Evolutionary conservation across 345 rosid genomes (phyloP).

Genomic region (Eucalyptus marginata): DNA sequence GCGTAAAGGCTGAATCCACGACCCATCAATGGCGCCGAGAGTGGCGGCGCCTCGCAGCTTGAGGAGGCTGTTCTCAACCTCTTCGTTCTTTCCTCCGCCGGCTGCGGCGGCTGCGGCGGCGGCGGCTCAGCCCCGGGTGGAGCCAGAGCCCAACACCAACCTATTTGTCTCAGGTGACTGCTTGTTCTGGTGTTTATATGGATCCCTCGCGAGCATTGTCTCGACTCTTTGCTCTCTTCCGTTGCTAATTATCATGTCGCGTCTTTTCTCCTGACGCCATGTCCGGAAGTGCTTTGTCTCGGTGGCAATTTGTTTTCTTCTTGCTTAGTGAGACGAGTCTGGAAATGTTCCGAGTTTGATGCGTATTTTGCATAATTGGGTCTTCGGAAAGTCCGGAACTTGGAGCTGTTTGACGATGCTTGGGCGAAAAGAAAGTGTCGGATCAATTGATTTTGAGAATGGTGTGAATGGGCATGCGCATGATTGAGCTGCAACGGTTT

Average conservation of each 20-base stretch:
- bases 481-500: not conserved
- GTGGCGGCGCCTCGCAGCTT: constrained; percentile 28
- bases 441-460: not conserved
- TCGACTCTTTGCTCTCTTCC: not conserved
- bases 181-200: not conserved
- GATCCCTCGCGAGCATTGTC: not conserved
- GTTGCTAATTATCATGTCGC: not conserved
- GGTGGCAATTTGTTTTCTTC: not conserved
- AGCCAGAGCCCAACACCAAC: constrained; percentile 68
- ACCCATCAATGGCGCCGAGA: constrained; percentile 15
- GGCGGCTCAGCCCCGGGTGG: constrained; percentile 20
- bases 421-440: not conserved
- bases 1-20: not conserved
- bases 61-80: constrained; percentile 32
- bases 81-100: constrained; percentile 16
- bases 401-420: not conserved
- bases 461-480: not conserved
- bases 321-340: not conserved
- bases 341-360: not conserved
- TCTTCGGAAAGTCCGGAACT: not conserved
- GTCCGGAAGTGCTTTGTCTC: not conserved
- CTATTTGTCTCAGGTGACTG: constrained; percentile 58
- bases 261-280: not conserved
- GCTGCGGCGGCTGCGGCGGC: not conserved
- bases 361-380: not conserved